Conservation (phyloP, 345 rosid species). For the Erysimum cheiranthoides region DNA sequence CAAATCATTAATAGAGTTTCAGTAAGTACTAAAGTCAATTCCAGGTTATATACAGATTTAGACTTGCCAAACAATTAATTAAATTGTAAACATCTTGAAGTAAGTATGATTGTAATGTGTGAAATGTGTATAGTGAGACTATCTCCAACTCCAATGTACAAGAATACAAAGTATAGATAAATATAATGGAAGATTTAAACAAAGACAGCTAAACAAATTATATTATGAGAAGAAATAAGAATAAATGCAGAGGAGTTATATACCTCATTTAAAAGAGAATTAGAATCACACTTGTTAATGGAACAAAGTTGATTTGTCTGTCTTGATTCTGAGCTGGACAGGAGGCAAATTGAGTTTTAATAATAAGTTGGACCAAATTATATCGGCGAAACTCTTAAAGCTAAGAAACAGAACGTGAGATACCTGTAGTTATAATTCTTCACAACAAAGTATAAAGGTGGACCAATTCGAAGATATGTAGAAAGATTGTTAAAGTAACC, state of each 20-base stretch:
- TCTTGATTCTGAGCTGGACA: conserved; percentile 86
- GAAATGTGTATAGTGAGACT: not conserved
- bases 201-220: conserved; percentile 7
- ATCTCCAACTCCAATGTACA: not conserved
- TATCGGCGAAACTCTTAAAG: conserved; percentile 9
- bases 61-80: not conserved
- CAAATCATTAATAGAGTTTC: not conserved
- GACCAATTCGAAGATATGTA: conserved; percentile 88
- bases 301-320: conserved; percentile 92
- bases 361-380: conserved; percentile 38
- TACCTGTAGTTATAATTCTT: conserved; percentile 95
- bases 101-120: not conserved
- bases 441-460: conserved; percentile 91
- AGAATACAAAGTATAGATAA: not conserved
- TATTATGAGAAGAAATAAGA: not conserved
- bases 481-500: conserved; percentile 86
- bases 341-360: conserved; percentile 39
- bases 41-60: conserved; percentile 6
- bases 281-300: conserved; percentile 87
- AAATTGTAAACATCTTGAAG: not conserved
- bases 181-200: not conserved
- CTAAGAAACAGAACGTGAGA: conserved; percentile 28
- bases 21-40: not conserved
- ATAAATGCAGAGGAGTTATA: conserved; percentile 13
- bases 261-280: conserved; percentile 94